Conservation (phyloP, 1,284 basidiomycete genomes). For the Kwoniella shivajii region DNA sequence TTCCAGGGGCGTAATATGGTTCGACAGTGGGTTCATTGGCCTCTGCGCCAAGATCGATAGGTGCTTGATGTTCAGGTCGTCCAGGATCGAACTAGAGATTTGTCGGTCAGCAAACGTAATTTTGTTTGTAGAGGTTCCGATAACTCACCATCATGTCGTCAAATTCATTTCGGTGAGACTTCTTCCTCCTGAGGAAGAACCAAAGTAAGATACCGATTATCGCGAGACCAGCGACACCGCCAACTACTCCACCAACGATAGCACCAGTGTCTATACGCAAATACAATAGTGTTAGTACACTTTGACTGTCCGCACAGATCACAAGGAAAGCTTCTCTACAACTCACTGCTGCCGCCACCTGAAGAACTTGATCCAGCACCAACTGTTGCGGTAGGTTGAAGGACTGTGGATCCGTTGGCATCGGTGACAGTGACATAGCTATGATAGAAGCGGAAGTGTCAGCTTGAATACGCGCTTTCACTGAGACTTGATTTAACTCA, state of each 20-base stretch:
- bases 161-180: constrained; percentile 49
- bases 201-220: constrained; percentile 38
- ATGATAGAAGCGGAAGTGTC: not conserved
- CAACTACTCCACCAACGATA: constrained; percentile 53
- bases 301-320: not conserved
- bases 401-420: constrained; percentile 21
- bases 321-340: not conserved
- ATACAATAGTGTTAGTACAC: not conserved
- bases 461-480: constrained; percentile 3
- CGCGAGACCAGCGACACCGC: constrained; percentile 49
- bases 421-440: constrained; percentile 33
- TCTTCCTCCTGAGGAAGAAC: constrained; percentile 46
- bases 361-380: constrained; percentile 3
- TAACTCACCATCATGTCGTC: constrained; percentile 53
- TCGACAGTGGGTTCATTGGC: constrained; percentile 37
- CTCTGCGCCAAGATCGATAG: constrained; percentile 47
- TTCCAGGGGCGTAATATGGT: constrained; percentile 46
- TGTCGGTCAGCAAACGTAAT: not conserved
- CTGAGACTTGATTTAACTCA: constrained; percentile 4
- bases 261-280: constrained; percentile 41
- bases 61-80: constrained; percentile 24
- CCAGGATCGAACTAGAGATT: constrained; percentile 48
- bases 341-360: constrained; percentile 21
- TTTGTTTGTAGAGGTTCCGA: not conserved
- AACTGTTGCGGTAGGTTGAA: constrained; percentile 12